These are phyloP conservation scores for Aspergillus ustus DNA, from an alignment of 2,329 filamentous ascomycete genomes.

Conservation along the genomic window DNA sequence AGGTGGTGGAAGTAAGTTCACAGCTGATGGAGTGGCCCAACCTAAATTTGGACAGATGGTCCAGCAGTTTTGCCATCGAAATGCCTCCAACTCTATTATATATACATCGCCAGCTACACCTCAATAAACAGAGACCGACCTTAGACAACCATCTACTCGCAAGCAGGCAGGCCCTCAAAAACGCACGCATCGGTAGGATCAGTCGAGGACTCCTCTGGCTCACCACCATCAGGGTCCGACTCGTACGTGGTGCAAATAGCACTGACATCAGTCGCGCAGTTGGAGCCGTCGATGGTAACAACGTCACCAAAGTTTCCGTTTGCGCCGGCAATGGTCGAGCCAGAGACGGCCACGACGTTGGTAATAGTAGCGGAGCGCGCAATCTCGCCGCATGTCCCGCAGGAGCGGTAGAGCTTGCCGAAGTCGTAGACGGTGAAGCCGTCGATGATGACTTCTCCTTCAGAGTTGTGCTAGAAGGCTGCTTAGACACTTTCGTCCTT, in stretches of 20 bases:
- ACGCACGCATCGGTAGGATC: background rate
- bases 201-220: slow-evolving; percentile 1
- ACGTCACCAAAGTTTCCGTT: slow-evolving; percentile 28
- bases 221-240: slow-evolving; percentile 36
- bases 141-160: background rate
- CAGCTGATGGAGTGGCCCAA: too few species aligned
- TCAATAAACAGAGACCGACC: background rate
- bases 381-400: slow-evolving; percentile 48
- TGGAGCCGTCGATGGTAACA: slow-evolving; percentile 21
- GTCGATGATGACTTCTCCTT: slow-evolving; percentile 37
- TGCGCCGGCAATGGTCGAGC: slow-evolving; percentile 38
- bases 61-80: too few species aligned
- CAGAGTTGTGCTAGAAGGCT: slow-evolving; percentile 42
- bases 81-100: background rate
- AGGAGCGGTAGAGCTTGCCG: slow-evolving; percentile 54
- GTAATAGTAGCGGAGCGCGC: slow-evolving; percentile 33
- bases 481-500: too few species aligned
- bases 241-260: slow-evolving; percentile 27
- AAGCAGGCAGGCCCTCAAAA: slow-evolving; percentile 2
- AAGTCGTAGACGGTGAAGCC: slow-evolving; percentile 47
- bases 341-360: slow-evolving; percentile 37
- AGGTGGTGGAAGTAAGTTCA: too few species aligned
- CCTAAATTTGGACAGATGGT: too few species aligned
- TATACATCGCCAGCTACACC: too few species aligned
- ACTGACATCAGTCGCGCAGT: slow-evolving; percentile 34